phyloP scores from a whole-genome alignment of 345 rosid genomes.

The Trapa bicornis region DNA sequence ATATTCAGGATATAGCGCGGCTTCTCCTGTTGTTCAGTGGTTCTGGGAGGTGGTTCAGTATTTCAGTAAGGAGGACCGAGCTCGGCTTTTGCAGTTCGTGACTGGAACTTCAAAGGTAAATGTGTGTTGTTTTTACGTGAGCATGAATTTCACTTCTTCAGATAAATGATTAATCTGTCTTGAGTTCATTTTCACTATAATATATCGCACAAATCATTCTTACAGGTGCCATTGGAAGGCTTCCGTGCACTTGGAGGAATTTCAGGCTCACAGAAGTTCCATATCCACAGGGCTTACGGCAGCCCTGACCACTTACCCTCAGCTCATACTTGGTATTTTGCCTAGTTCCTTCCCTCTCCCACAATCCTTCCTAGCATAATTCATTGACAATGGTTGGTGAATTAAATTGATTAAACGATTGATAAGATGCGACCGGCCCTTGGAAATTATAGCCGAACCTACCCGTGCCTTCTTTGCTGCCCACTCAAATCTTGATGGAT shows the following conservation, averaged over 20 bases:
- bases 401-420: no score
- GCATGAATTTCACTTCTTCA: not conserved
- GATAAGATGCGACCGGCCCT: no score
- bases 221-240: constrained; percentile 90
- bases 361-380: no score
- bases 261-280: constrained; percentile 90
- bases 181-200: not conserved
- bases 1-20: constrained; percentile 88
- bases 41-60: constrained; percentile 98
- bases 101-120: constrained; percentile 94
- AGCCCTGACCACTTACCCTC: constrained; percentile 86
- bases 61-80: constrained; percentile 94
- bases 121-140: not conserved
- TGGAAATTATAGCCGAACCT: no score
- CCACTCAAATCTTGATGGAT: not conserved
- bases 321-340: constrained; percentile 79
- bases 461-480: no score
- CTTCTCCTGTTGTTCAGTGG: constrained; percentile 91
- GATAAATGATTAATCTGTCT: not conserved
- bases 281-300: constrained; percentile 98
- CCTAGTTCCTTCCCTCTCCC: no score
- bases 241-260: constrained; percentile 94
- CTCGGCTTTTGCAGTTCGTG: constrained; percentile 89
- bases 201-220: not conserved
- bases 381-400: no score